Conservation (phyloP, 257 asterid genomes). For the Gentiana straminea region DNA sequence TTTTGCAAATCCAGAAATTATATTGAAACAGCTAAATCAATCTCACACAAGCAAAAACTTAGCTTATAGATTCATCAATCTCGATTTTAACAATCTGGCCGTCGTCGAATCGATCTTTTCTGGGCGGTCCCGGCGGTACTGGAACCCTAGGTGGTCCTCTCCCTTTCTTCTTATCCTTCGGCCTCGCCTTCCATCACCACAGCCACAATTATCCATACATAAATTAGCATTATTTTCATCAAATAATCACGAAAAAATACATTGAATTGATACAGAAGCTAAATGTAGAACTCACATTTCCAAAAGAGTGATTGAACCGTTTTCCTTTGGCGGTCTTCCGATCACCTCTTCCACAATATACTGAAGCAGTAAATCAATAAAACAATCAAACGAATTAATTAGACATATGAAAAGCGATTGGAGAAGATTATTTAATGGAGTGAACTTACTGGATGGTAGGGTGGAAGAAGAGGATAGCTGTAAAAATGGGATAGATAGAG, state of each 20-base stretch:
- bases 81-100: constrained; percentile 70
- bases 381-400: neutral
- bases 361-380: constrained; percentile 20
- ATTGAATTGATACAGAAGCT: too few relatives aligned
- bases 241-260: constrained; percentile 2
- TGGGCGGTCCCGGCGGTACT: constrained; percentile 81
- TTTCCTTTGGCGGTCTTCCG: constrained; percentile 90
- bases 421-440: neutral
- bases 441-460: constrained; percentile 48
- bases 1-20: constrained; percentile 4
- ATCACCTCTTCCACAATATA: constrained; percentile 93
- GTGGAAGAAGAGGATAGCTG: constrained; percentile 15
- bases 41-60: constrained; percentile 1
- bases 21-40: constrained; percentile 2
- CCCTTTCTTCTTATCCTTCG: constrained; percentile 71
- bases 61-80: constrained; percentile 45
- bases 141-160: constrained; percentile 96
- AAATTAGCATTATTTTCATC: neutral
- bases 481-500: constrained; percentile 7
- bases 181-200: constrained; percentile 56
- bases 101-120: constrained; percentile 79
- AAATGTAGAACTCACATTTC: constrained; percentile 47
- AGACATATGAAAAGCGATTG: neutral
- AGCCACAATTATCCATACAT: neutral
- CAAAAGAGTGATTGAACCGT: constrained; percentile 89